A percentile compares a stretch with the other conserved stretches of the same genome.
phyloP scores from a whole-genome alignment of 345 rosid species.

The Hibiscus tridactylites region DNA sequence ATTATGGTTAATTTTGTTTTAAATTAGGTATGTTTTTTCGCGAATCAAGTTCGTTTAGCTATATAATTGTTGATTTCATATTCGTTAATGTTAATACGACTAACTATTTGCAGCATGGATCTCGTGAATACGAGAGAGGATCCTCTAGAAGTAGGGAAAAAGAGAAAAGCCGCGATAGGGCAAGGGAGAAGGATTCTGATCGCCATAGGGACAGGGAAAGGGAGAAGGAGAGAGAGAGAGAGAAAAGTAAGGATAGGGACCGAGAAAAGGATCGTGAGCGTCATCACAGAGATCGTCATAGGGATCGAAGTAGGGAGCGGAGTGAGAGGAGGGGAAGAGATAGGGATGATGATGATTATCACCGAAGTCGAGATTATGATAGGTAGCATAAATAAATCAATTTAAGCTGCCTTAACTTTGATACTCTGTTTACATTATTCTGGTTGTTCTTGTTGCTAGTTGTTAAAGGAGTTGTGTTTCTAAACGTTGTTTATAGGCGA shows the following conservation, averaged over 20 bases:
- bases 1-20: not conserved
- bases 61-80: not conserved
- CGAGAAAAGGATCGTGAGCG: not conserved
- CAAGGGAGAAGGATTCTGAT: not conserved
- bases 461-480: not conserved
- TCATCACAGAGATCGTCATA: not conserved
- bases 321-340: not conserved
- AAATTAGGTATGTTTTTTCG: not conserved
- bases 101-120: not conserved
- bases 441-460: conserved; percentile 4
- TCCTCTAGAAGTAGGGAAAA: not conserved
- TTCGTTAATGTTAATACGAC: not conserved
- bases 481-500: conserved; percentile 27
- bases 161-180: not conserved
- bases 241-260: conserved; percentile 13
- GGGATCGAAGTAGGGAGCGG: not conserved
- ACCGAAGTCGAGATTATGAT: conserved; percentile 33
- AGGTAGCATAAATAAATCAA: conserved; percentile 30
- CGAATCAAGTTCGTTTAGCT: not conserved
- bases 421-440: not conserved
- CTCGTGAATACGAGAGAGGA: not conserved
- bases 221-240: conserved; percentile 25
- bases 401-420: not conserved
- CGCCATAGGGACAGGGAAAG: conserved; percentile 15
- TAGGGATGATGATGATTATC: not conserved